Conservation (phyloP, 768 basidiomycete species). For the Suillus clintonianus region DNA sequence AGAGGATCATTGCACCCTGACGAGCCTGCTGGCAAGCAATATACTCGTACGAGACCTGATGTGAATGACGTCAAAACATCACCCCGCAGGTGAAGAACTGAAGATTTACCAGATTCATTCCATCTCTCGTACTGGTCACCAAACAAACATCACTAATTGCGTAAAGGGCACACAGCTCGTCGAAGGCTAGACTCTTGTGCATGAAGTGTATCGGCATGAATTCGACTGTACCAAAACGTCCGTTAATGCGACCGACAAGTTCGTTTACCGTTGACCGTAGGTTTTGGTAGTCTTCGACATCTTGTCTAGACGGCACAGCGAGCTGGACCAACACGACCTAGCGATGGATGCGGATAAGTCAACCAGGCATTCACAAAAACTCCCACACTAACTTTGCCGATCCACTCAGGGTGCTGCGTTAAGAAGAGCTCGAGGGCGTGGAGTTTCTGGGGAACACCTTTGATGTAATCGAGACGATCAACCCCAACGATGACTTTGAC, state of each 20-base stretch:
- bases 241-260: constrained; percentile 97
- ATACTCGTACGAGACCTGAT: constrained; percentile 98
- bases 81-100: constrained; percentile 3
- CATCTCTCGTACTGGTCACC: constrained; percentile 93
- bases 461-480: constrained; percentile 98
- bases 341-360: constrained; percentile 7
- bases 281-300: constrained; percentile 99
- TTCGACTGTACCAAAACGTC: constrained; percentile 97
- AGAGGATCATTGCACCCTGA: constrained; percentile 96
- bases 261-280: constrained; percentile 94
- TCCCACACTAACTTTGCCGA: constrained; percentile 72
- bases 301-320: constrained; percentile 95
- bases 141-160: constrained; percentile 96
- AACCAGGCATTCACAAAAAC: neutral
- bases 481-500: constrained; percentile 98
- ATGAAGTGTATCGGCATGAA: constrained; percentile 99
- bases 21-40: constrained; percentile 91
- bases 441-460: constrained; percentile 98
- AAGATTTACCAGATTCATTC: constrained; percentile 93
- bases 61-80: constrained; percentile 8
- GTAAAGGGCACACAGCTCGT: constrained; percentile 97
- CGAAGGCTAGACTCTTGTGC: constrained; percentile 92
- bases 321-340: constrained; percentile 95
- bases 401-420: constrained; percentile 98
- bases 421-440: constrained; percentile 97